phyloP scores from a whole-genome alignment of 2,329 filamentous ascomycete genomes.

The Fonsecaea erecta region DNA sequence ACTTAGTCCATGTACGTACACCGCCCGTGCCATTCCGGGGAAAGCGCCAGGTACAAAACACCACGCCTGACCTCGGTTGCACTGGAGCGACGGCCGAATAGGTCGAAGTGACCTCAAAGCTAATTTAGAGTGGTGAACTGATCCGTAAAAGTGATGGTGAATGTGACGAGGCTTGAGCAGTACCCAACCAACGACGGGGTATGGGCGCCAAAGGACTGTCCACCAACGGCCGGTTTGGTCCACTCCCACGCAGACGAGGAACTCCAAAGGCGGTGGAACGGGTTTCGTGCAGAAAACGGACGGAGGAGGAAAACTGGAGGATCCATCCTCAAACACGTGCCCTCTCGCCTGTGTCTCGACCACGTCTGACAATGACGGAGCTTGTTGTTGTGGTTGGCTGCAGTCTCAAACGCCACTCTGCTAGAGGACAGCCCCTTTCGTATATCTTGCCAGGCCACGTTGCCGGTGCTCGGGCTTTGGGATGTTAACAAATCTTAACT shows the following conservation, averaged over 20 bases:
- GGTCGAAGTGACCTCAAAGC: background rate
- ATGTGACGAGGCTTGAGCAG: constrained; percentile 6
- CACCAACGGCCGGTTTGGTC: background rate
- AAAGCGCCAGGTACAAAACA: constrained; percentile 12
- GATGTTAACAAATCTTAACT: background rate
- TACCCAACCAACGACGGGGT: background rate
- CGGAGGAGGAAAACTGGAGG: background rate
- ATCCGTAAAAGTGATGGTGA: constrained; percentile 8
- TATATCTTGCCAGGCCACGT: background rate
- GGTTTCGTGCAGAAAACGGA: background rate
- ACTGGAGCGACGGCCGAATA: background rate
- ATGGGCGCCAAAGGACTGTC: background rate
- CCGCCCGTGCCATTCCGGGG: constrained; percentile 5
- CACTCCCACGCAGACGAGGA: background rate
- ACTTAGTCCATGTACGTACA: constrained; percentile 6
- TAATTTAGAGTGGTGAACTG: background rate
- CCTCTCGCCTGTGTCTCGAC: background rate
- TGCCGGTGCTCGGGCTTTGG: background rate
- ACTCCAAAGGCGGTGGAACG: background rate
- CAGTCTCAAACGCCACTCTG: background rate
- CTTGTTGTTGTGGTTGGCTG: background rate
- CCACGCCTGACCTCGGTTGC: background rate
- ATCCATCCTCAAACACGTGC: background rate
- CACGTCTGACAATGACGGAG: background rate
- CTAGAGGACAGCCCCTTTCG: background rate